Evolutionary conservation across 1,284 basidiomycete species (phyloP).

Genomic region (Chalciporus sp.): DNA sequence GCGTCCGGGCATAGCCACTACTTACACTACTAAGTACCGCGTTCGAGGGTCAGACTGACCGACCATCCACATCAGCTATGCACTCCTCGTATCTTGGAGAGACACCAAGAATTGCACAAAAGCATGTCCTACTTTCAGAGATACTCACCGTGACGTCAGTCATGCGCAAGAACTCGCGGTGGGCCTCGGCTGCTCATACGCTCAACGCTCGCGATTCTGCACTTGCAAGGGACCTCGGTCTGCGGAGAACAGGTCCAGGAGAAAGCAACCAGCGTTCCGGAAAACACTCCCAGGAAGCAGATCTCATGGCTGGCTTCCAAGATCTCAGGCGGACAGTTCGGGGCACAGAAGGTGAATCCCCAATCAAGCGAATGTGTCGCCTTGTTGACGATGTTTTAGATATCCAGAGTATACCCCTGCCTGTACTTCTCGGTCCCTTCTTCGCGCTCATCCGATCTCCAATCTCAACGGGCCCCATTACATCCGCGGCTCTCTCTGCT

Average conservation of each 20-base stretch:
- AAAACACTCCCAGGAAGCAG: constrained; percentile 63
- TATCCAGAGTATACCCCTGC: constrained; percentile 54
- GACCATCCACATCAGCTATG: constrained; percentile 14
- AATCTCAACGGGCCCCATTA: constrained; percentile 92
- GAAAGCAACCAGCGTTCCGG: constrained; percentile 42
- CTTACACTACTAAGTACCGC: neutral
- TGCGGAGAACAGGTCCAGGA: constrained; percentile 58
- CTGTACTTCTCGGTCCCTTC: constrained; percentile 82
- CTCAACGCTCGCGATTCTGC: constrained; percentile 62
- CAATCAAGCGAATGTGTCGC: constrained; percentile 3
- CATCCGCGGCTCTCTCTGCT: constrained; percentile 84
- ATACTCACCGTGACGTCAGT: constrained; percentile 90
- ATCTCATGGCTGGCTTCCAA: constrained; percentile 90
- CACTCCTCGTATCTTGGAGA: constrained; percentile 12
- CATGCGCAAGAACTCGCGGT: constrained; percentile 97
- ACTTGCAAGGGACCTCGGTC: constrained; percentile 72
- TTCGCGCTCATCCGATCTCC: constrained; percentile 92
- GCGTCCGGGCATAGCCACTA: neutral
- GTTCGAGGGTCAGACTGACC: neutral
- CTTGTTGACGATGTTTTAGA: constrained; percentile 45
- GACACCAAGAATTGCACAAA: constrained; percentile 46
- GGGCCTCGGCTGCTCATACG: constrained; percentile 74
- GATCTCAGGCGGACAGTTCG: constrained; percentile 79
- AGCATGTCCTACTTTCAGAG: constrained; percentile 86
- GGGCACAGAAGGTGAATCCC: constrained; percentile 69